Percentiles rank a stretch among this genome's conserved stretches.
Evolutionary conservation across 345 rosid genomes (phyloP).

Genomic region (Lepidium aucheri): DNA sequence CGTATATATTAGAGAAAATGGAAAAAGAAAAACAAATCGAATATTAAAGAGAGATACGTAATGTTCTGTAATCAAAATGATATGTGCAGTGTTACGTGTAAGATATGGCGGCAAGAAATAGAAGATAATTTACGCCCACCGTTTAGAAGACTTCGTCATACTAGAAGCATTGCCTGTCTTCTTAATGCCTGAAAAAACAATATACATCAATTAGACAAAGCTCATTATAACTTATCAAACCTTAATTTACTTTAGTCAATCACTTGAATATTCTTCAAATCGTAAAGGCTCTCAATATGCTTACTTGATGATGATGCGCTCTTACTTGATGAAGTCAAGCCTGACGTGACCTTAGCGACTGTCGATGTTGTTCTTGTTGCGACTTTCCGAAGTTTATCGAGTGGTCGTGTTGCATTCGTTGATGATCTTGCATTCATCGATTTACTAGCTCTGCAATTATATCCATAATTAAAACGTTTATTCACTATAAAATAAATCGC

Average conservation of each 20-base stretch:
- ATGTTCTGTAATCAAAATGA: neutral
- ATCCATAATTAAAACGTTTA: neutral
- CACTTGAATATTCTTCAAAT: neutral
- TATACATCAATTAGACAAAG: neutral
- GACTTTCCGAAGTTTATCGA: conserved; percentile 23
- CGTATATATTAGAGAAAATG: neutral
- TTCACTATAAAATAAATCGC: neutral
- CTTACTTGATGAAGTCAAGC: conserved; percentile 39
- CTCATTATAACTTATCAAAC: neutral
- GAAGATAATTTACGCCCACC: conserved; percentile 35
- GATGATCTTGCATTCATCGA: conserved; percentile 11
- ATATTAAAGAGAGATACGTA: neutral
- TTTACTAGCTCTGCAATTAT: conserved; percentile 13
- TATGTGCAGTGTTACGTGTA: conserved; percentile 18
- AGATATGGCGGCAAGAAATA: neutral
- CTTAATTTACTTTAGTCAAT: neutral
- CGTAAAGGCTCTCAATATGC: neutral
- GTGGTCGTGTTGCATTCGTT: conserved; percentile 14
- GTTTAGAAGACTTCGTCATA: conserved; percentile 33
- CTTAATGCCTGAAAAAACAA: conserved; percentile 34
- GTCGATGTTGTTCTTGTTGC: conserved; percentile 27
- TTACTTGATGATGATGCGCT: conserved; percentile 3
- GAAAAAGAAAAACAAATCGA: neutral
- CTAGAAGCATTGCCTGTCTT: conserved; percentile 28
- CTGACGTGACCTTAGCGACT: conserved; percentile 29